phyloP scores from a whole-genome alignment of 768 basidiomycete genomes.

The Fistulinella prunicolor region DNA sequence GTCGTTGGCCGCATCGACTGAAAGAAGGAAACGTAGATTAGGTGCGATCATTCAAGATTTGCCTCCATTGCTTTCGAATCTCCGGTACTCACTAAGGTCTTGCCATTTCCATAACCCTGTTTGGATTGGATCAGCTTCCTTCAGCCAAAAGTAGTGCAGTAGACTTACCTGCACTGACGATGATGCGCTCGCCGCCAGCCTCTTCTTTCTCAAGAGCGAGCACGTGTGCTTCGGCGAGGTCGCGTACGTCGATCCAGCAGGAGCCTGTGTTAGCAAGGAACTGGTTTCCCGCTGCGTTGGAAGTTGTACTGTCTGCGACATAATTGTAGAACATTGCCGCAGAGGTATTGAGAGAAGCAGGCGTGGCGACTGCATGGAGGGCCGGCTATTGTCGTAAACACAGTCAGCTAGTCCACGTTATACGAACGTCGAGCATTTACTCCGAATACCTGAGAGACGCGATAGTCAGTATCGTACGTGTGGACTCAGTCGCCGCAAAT shows the following conservation, averaged over 20 bases:
- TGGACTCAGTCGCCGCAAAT: too few relatives aligned
- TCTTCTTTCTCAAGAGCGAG: slow-evolving; percentile 47
- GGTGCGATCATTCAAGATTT: neutral
- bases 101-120: slow-evolving; percentile 31
- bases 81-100: slow-evolving; percentile 25
- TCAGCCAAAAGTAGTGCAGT: too few relatives aligned
- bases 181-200: slow-evolving; percentile 57
- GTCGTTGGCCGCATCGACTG: slow-evolving; percentile 41
- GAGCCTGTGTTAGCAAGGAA: slow-evolving; percentile 23
- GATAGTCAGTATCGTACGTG: neutral
- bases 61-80: neutral
- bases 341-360: slow-evolving; percentile 41
- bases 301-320: slow-evolving; percentile 25
- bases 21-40: neutral
- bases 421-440: slow-evolving; percentile 2
- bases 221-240: slow-evolving; percentile 53
- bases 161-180: slow-evolving; percentile 38
- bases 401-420: neutral
- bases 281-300: slow-evolving; percentile 23
- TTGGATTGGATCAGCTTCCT: neutral
- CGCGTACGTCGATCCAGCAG: slow-evolving; percentile 52
- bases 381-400: slow-evolving; percentile 31
- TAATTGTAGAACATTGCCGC: slow-evolving; percentile 30
- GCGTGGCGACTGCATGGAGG: slow-evolving; percentile 39
- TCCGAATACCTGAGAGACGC: slow-evolving; percentile 26